Conservation (phyloP, 2,329 filamentous ascomycete genomes). For the Colletotrichum eremochloae region DNA sequence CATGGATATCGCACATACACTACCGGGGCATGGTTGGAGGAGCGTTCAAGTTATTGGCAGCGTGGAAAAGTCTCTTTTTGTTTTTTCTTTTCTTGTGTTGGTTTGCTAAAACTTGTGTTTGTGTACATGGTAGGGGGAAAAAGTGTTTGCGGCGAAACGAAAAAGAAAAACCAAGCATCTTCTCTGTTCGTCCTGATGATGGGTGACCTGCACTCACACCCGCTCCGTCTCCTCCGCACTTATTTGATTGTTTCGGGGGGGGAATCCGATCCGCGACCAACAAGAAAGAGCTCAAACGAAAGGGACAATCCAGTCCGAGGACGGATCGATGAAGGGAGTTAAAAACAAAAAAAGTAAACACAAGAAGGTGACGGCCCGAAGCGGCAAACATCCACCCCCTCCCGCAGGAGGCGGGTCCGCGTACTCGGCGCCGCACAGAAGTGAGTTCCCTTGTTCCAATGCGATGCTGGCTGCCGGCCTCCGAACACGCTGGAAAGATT, state of each 20-base stretch:
- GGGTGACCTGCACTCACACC: constrained; percentile 39
- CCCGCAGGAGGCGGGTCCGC: constrained; percentile 43
- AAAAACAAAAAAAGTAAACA: constrained; percentile 51
- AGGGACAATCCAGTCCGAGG: constrained; percentile 34
- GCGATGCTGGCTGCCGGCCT: constrained; percentile 53
- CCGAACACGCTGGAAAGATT: constrained; percentile 57
- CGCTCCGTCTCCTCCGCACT: not conserved
- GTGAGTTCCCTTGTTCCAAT: constrained; percentile 40
- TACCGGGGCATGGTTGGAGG: not conserved
- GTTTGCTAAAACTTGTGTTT: constrained; percentile 8
- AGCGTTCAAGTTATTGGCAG: constrained; percentile 13
- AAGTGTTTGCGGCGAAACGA: constrained; percentile 18
- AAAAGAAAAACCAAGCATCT: constrained; percentile 29
- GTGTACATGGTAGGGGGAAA: constrained; percentile 14
- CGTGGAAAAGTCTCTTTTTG: constrained; percentile 19
- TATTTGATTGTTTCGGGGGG: not conserved
- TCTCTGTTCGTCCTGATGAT: constrained; percentile 31
- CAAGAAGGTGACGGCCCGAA: constrained; percentile 50
- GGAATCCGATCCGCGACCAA: constrained; percentile 9
- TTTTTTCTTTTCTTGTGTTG: constrained; percentile 12
- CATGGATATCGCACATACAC: not conserved
- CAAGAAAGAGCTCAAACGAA: constrained; percentile 45
- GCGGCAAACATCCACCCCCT: constrained; percentile 39
- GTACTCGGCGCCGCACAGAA: constrained; percentile 23
- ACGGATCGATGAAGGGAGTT: constrained; percentile 5